A percentile compares a stretch with the other conserved stretches of the same genome.
Evolutionary conservation across 2,329 filamentous ascomycete genomes (phyloP).

Genomic region (Phaeomoniella chlamydospora): DNA sequence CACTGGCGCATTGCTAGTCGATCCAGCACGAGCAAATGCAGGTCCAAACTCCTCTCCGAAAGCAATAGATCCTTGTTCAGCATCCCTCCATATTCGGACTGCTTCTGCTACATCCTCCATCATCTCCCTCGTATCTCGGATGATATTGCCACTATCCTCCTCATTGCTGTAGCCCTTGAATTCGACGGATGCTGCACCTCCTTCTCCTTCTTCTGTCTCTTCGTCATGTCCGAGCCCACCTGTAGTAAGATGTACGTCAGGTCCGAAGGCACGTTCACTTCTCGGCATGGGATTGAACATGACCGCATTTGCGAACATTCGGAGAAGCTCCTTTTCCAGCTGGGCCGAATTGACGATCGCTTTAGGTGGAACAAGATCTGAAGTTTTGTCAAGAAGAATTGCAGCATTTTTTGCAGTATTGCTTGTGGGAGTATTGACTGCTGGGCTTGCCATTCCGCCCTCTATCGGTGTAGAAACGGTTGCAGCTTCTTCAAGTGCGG

Average conservation of each 20-base stretch:
- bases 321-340: conserved; percentile 80
- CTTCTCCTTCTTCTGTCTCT: conserved; percentile 20
- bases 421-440: conserved; percentile 50
- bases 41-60: neutral
- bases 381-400: conserved; percentile 38
- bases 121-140: conserved; percentile 80
- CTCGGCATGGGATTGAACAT: conserved; percentile 86
- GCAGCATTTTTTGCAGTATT: conserved; percentile 24
- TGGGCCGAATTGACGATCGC: conserved; percentile 89
- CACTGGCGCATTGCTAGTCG: neutral
- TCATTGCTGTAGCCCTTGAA: conserved; percentile 39
- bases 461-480: neutral
- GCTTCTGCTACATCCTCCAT: conserved; percentile 73
- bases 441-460: conserved; percentile 23
- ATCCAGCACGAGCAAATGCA: neutral
- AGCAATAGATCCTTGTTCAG: conserved; percentile 30
- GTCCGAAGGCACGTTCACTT: conserved; percentile 49
- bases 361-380: conserved; percentile 70
- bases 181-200: conserved; percentile 9
- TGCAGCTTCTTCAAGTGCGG: conserved; percentile 21
- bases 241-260: conserved; percentile 32
- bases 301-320: conserved; percentile 95
- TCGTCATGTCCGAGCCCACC: conserved; percentile 21
- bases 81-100: conserved; percentile 60
- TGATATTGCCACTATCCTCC: conserved; percentile 70